Percentiles rank a stretch among this genome's conserved stretches.
phyloP scores from a whole-genome alignment of 2,329 filamentous ascomycete genomes.

The Claviceps sp. region DNA sequence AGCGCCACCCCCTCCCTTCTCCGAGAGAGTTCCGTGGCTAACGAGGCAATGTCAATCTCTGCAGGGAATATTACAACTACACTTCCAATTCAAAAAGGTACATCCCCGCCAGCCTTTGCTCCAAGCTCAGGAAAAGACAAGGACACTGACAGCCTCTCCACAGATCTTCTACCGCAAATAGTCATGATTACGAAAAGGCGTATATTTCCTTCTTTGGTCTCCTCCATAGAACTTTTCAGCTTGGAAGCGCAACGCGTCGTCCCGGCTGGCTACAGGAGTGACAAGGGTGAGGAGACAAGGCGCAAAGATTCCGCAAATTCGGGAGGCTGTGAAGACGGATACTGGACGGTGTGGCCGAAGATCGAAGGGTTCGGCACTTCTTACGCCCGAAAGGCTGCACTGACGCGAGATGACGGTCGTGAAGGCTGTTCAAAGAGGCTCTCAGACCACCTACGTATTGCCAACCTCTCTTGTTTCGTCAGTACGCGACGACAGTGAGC shows the following conservation, averaged over 20 bases:
- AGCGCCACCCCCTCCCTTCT: slow-evolving; percentile 4
- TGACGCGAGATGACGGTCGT: background rate
- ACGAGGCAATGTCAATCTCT: background rate
- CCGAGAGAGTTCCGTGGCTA: background rate
- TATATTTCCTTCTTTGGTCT: background rate
- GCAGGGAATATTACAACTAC: slow-evolving; percentile 64
- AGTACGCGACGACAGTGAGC: background rate
- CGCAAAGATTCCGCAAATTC: background rate
- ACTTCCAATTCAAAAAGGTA: slow-evolving; percentile 98
- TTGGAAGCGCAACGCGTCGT: background rate
- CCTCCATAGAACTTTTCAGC: background rate
- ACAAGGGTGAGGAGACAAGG: background rate
- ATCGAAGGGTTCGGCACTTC: background rate
- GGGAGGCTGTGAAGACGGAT: background rate
- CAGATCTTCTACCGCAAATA: slow-evolving; percentile 9
- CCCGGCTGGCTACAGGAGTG: background rate
- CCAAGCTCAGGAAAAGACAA: background rate
- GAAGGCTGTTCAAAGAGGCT: background rate
- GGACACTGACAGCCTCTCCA: background rate
- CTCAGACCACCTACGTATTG: background rate
- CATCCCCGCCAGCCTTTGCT: background rate
- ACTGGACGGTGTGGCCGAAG: background rate
- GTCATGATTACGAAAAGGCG: background rate
- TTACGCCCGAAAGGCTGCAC: background rate
- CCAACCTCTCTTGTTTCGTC: background rate